phyloP scores from a whole-genome alignment of 2,329 filamentous ascomycete genomes.

The Diaporthe aspalathi region DNA sequence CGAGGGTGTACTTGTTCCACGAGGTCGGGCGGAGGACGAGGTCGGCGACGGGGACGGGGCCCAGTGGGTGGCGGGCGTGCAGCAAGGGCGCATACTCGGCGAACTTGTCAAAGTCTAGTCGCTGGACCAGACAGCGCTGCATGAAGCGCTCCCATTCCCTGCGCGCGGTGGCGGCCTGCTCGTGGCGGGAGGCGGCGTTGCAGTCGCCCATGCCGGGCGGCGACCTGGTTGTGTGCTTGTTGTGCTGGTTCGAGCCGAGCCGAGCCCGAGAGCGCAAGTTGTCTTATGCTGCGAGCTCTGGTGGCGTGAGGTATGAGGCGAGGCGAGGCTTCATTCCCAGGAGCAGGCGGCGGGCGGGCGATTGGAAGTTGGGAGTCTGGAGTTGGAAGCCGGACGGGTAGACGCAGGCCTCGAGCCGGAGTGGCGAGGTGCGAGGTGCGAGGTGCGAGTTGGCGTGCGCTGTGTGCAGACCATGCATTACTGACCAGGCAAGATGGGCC shows the following conservation, averaged over 20 bases:
- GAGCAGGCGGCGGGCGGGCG: background rate
- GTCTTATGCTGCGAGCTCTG: background rate
- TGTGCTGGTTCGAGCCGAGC: background rate
- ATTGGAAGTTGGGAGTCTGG: background rate
- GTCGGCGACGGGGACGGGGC: constrained; percentile 64
- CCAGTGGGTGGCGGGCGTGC: constrained; percentile 62
- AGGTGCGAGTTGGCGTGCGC: constrained; percentile 9
- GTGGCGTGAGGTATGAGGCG: background rate
- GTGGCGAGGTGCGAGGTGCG: constrained; percentile 18
- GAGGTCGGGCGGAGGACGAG: constrained; percentile 67
- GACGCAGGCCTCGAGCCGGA: constrained; percentile 14
- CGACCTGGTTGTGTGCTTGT: background rate
- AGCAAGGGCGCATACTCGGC: constrained; percentile 62
- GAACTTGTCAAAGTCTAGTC: constrained; percentile 66
- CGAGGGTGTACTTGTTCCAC: constrained; percentile 61
- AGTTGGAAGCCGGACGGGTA: background rate
- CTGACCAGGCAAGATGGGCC: background rate
- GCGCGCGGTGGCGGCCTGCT: constrained; percentile 37
- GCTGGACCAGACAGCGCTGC: constrained; percentile 59
- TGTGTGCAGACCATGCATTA: constrained; percentile 3
- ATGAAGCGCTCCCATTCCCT: constrained; percentile 65
- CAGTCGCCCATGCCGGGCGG: constrained; percentile 32
- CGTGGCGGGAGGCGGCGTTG: constrained; percentile 31
- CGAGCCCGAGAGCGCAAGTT: background rate
- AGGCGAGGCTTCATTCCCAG: constrained; percentile 19